Evolutionary conservation across 768 basidiomycete species (phyloP), one percentile per base, ranked within the genome.

Genomic region (Lentinula lateritia): DNA sequence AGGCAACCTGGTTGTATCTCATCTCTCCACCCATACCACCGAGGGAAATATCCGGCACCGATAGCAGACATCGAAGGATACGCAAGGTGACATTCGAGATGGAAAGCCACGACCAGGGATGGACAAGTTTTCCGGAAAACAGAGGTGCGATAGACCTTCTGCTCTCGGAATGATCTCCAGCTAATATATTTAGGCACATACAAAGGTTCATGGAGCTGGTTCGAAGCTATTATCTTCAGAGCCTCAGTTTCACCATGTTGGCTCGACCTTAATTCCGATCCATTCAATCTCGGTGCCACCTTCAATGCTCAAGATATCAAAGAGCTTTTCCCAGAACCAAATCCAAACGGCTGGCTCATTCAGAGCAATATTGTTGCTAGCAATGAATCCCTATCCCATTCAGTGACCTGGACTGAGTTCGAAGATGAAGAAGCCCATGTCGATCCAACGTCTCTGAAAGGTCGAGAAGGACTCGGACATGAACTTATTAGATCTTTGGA

Each of bases 21-120:
- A 57, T 68, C 16, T 64, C 68, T 2, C 68, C 65, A 2, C 48
- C 63, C 5, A 64, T 72, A 23, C 65, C 61, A 10, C 53, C 18
- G 52, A 13, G 20, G 15, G 57, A 61, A n/a, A 56, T 42, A 13
- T 12, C 48, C 7, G 28, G 55, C 8, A 60, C 52, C n/a, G 59
- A 58, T 3, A 18, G 28, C 32, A 41, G 54, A 23, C 63, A 58
- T 16, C 48, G 66, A 36, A 48, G 62, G 6, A 66, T 73, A 34
- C 65, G 69, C 48, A 63, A 52, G 60, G 62, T 73, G 3, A 60
- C 53, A 38, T 71, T 74, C 28, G 20, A 56, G 6, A 52, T 66
- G 12, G 20, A 52, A 13, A 70, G 70, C 61, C 38, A 61, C 58
- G 70, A 71, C 61, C 70, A 71, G 58, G 69, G 70, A 18, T 67